A percentile compares a stretch with the other conserved stretches of the same genome.
These are phyloP conservation scores for Suillus cothurnatus DNA, from an alignment of 768 basidiomycete species.

Conservation along the genomic window DNA sequence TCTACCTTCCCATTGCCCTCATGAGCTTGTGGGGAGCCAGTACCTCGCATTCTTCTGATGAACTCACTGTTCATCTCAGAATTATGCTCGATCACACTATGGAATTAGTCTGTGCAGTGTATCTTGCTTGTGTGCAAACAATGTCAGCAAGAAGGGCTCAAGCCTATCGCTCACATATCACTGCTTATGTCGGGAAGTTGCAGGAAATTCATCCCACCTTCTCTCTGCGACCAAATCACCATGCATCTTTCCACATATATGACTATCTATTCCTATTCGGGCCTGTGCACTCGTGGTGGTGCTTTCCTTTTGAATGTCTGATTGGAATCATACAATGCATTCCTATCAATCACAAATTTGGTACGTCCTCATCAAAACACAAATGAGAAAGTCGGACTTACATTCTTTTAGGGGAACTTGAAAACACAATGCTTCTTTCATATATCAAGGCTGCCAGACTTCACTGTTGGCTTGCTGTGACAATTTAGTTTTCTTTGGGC, in stretches of 20 bases:
- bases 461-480: constrained; percentile 13
- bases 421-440: constrained; percentile 12
- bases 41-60: background rate
- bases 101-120: constrained; percentile 28
- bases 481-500: too few relatives aligned
- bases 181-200: constrained; percentile 21
- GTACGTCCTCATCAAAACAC: constrained; percentile 17
- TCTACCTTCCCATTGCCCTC: constrained; percentile 23
- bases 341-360: constrained; percentile 33
- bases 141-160: constrained; percentile 11
- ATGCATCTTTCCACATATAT: constrained; percentile 32
- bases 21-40: constrained; percentile 14
- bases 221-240: constrained; percentile 27
- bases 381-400: constrained; percentile 1
- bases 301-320: constrained; percentile 38
- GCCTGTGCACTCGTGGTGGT: constrained; percentile 41
- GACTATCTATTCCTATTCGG: constrained; percentile 39
- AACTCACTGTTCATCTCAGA: background rate
- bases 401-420: constrained; percentile 9
- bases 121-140: constrained; percentile 18
- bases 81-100: constrained; percentile 31
- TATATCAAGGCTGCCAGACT: constrained; percentile 20
- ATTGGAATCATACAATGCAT: constrained; percentile 40
- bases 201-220: constrained; percentile 21
- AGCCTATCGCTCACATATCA: constrained; percentile 19